These are phyloP conservation scores for Entomortierella lignicola DNA, from an alignment of 192 early-diverging fungal genomes.

Conservation along the genomic window DNA sequence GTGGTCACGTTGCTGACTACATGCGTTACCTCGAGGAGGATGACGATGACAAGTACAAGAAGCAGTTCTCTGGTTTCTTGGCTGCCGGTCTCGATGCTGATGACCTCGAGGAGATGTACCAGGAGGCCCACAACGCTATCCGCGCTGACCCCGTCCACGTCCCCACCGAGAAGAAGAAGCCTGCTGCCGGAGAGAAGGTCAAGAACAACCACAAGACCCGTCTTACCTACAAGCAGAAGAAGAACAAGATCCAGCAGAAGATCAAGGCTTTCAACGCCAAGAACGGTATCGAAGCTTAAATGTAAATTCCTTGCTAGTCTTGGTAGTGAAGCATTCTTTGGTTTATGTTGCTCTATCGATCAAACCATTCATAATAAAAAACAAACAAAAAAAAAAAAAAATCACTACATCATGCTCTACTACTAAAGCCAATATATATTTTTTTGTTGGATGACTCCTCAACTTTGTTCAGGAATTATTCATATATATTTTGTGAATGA, in stretches of 20 bases:
- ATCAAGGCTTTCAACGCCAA: constrained; percentile 77
- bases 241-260: constrained; percentile 92
- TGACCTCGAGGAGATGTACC: constrained; percentile 96
- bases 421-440: too few relatives aligned
- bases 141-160: constrained; percentile 86
- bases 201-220: constrained; percentile 70
- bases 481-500: too few relatives aligned
- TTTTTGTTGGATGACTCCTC: too few relatives aligned
- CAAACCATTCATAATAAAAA: constrained; percentile 1
- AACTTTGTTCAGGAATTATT: too few relatives aligned
- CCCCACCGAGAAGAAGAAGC: constrained; percentile 80
- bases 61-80: constrained; percentile 95
- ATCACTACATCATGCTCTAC: background rate
- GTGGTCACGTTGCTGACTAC: constrained; percentile 97
- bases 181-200: constrained; percentile 78
- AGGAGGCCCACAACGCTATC: constrained; percentile 92
- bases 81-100: constrained; percentile 88
- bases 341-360: constrained; percentile 15
- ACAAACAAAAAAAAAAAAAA: constrained; percentile 15
- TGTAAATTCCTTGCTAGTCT: constrained; percentile 24
- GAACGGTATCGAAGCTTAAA: constrained; percentile 56
- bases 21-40: constrained; percentile 98
- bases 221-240: constrained; percentile 92
- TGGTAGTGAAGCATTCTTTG: constrained; percentile 15
- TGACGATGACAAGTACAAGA: constrained; percentile 98